Conservation (phyloP, 225 moss, liverwort and hornwort genomes). For the Bryoerythrophyllum caledonicum region DNA sequence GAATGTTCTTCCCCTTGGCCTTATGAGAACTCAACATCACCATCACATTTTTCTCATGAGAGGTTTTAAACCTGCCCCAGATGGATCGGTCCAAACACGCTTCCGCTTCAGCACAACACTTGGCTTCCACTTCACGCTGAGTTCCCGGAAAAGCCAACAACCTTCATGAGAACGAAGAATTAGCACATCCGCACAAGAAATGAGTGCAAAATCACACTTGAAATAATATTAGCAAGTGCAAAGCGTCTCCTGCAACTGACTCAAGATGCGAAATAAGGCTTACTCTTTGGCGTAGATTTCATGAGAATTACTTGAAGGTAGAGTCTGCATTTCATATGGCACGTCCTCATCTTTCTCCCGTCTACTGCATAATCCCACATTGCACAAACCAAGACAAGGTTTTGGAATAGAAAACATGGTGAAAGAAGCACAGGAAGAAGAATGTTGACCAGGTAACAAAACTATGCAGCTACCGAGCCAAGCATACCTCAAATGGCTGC, state of each 20-base stretch:
- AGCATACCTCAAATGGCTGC: constrained; percentile 36
- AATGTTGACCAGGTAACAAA: background rate
- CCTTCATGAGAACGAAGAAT: constrained; percentile 26
- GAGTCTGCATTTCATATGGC: constrained; percentile 17
- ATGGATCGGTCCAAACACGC: constrained; percentile 13
- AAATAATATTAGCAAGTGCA: background rate
- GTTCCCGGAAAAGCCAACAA: constrained; percentile 28
- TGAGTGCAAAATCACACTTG: background rate
- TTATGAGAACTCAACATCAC: constrained; percentile 27
- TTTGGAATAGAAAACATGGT: background rate
- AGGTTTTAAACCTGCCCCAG: constrained; percentile 32
- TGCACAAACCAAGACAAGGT: constrained; percentile 13
- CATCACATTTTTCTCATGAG: constrained; percentile 19
- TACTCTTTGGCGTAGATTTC: constrained; percentile 13
- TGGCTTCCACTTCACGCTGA: constrained; percentile 21
- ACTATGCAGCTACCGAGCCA: constrained; percentile 7
- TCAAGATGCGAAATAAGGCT: background rate
- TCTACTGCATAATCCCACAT: constrained; percentile 7
- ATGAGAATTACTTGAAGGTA: constrained; percentile 7
- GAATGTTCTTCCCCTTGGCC: constrained; percentile 40
- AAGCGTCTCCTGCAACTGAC: background rate
- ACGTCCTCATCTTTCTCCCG: constrained; percentile 20
- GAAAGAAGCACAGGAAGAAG: background rate
- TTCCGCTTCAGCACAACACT: constrained; percentile 14
- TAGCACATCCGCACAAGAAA: constrained; percentile 7